Conservation (phyloP, 1,284 basidiomycete species). For the Pseudozyma pruni region DNA sequence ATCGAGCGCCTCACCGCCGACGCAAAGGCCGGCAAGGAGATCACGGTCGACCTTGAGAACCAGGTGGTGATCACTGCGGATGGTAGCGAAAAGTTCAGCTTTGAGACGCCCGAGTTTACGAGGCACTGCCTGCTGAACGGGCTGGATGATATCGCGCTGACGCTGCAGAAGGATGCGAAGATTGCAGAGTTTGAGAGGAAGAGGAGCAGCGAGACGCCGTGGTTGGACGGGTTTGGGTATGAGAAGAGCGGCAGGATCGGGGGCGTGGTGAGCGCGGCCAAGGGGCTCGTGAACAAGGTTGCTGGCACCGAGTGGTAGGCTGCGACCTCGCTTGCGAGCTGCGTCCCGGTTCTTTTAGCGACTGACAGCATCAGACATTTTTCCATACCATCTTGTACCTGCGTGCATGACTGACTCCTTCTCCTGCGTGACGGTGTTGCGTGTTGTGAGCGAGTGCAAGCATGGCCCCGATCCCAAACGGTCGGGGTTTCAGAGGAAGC, state of each 20-base stretch:
- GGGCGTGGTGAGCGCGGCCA: conserved; percentile 39
- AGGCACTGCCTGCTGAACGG: conserved; percentile 64
- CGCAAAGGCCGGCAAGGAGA: conserved; percentile 58
- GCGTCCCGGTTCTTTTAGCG: too few relatives aligned
- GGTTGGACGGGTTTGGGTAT: conserved; percentile 62
- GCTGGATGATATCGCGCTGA: conserved; percentile 64
- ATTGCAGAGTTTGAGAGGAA: conserved; percentile 55
- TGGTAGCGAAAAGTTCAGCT: conserved; percentile 51
- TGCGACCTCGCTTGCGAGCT: background rate
- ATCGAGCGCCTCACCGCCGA: conserved; percentile 54
- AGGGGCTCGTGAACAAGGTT: conserved; percentile 38
- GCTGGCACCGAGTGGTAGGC: conserved; percentile 58
- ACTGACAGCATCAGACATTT: too few relatives aligned
- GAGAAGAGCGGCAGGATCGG: conserved; percentile 25
- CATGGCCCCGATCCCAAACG: too few relatives aligned
- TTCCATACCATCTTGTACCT: too few relatives aligned
- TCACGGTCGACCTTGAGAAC: conserved; percentile 61
- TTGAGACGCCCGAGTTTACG: conserved; percentile 57
- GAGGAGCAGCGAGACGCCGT: conserved; percentile 56
- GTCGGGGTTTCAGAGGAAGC: too few relatives aligned
- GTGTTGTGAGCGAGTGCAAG: too few relatives aligned
- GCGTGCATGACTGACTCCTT: too few relatives aligned
- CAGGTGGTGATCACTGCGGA: conserved; percentile 56
- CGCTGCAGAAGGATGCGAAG: conserved; percentile 55
- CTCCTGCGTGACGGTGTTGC: too few relatives aligned